Percentiles rank a stretch among this genome's conserved stretches.
Evolutionary conservation across 2,329 filamentous ascomycete species (phyloP).

Genomic region (Nemania sp.): DNA sequence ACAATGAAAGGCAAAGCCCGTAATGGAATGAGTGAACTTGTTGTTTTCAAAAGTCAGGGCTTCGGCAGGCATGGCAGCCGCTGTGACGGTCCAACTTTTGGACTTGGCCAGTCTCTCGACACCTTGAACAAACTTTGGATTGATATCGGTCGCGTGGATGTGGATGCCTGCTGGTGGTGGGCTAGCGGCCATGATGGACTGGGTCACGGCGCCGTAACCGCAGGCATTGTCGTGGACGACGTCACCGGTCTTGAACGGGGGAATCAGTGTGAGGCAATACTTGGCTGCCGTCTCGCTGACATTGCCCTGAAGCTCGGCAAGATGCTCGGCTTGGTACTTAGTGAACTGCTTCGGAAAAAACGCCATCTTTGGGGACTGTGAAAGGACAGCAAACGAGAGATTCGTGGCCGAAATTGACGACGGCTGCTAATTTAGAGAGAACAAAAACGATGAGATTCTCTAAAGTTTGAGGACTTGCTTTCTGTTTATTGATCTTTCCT

Average conservation of each 20-base stretch:
- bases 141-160: slow-evolving; percentile 31
- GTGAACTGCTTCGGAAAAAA: slow-evolving; percentile 35
- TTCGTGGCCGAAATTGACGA: too few relatives aligned
- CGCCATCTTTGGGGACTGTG: slow-evolving; percentile 9
- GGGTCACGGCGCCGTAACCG: slow-evolving; percentile 28
- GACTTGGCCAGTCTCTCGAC: neutral
- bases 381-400: neutral
- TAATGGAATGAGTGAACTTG: slow-evolving; percentile 35
- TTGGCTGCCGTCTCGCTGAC: slow-evolving; percentile 29
- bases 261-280: slow-evolving; percentile 15
- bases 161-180: slow-evolving; percentile 26
- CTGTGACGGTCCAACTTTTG: slow-evolving; percentile 6
- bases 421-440: too few relatives aligned
- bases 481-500: too few relatives aligned
- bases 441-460: too few relatives aligned
- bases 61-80: slow-evolving; percentile 30
- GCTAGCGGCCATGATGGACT: slow-evolving; percentile 18
- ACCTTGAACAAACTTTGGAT: neutral
- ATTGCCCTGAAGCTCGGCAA: slow-evolving; percentile 31
- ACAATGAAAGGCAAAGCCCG: slow-evolving; percentile 37
- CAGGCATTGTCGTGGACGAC: slow-evolving; percentile 35
- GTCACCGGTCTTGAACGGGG: slow-evolving; percentile 16
- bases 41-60: slow-evolving; percentile 28
- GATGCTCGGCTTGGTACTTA: slow-evolving; percentile 31
- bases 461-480: too few relatives aligned